These are phyloP conservation scores for Leccinum truebloodii DNA, from an alignment of 768 basidiomycete species.

Conservation along the genomic window DNA sequence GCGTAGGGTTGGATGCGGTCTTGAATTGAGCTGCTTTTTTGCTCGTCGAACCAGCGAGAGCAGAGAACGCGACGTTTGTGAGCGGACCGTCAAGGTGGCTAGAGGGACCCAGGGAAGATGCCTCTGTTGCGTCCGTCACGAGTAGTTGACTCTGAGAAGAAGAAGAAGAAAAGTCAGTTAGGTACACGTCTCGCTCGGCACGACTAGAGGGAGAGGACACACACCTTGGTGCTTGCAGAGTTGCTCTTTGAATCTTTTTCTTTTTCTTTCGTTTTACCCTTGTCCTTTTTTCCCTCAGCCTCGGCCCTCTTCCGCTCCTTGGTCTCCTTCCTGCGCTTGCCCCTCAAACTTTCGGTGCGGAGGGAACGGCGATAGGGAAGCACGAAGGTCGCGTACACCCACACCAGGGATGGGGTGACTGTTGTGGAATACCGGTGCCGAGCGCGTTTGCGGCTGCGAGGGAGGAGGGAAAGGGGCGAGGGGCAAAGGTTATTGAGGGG, in stretches of 20 bases:
- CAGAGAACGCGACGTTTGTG: conserved; percentile 73
- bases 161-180: neutral
- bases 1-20: conserved; percentile 76
- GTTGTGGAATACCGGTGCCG: conserved; percentile 89
- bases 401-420: conserved; percentile 80
- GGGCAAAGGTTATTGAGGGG: conserved; percentile 46
- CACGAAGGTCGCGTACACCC: conserved; percentile 33
- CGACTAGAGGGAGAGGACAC: conserved; percentile 5
- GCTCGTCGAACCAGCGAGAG: conserved; percentile 49
- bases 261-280: conserved; percentile 49
- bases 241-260: conserved; percentile 30
- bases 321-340: conserved; percentile 70
- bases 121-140: conserved; percentile 50
- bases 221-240: conserved; percentile 56
- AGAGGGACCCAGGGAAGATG: conserved; percentile 19
- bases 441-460: conserved; percentile 74
- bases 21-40: conserved; percentile 59
- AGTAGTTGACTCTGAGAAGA: conserved; percentile 62
- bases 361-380: conserved; percentile 7
- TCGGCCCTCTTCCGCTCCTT: conserved; percentile 74
- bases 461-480: conserved; percentile 34
- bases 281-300: conserved; percentile 43
- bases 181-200: neutral
- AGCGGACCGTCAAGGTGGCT: conserved; percentile 41
- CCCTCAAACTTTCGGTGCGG: conserved; percentile 17